Base-by-base conservation (phyloP, 208 protist genomes). In the Novymonas esmeraldas region DNA sequence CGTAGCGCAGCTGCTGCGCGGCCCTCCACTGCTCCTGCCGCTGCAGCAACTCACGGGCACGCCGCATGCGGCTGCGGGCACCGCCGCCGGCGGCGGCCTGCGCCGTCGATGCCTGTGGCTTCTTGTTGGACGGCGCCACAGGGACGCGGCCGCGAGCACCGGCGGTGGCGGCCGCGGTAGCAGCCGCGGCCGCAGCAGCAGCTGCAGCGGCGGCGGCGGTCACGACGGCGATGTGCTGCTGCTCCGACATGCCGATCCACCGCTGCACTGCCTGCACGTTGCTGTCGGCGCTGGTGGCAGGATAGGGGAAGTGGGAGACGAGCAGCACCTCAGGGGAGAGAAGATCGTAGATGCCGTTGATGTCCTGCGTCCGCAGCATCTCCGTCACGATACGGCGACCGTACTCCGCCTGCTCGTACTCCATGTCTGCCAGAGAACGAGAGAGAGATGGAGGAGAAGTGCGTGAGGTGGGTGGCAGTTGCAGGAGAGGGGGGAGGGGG, bases 381-480 rank as follows among this genome's bases (percentile, higher is more conserved):
- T 77, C 67, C 20, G 50, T 66, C 51, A 95, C 76, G 22, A 79
- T 72, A 28, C 81, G 78, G 24, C 76, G 82, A 31, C 84, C 79
- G 31, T 82, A 66, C 57, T 95, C 87, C n/a, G 91, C 70, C 52
- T 93, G 85, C 52, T 95, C 90, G 76, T 91, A 94, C 76, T 95
- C 87, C 90, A 95, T 95, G 2, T 38, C 39, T 5, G 7, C 36
- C 11, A 11, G n/a, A n/a, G n/a, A n/a, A n/a, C n/a, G n/a, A n/a
- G n/a, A n/a, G n/a, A n/a, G n/a, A n/a, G n/a, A n/a, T 41, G 36
- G 36, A 11, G 36, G 36, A 41, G 36, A 41, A 5, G 36, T 41
- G 36, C 36, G 5, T 41, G 36, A 14, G 36, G 9, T 14, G 46
- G 9, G 46, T 52, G n/a, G 6, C 26, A 14, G 9, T 6, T 52